These are phyloP conservation scores for Suaeda aralocaspica DNA, from an alignment of 148 eudicot genomes.

Conservation along the genomic window DNA sequence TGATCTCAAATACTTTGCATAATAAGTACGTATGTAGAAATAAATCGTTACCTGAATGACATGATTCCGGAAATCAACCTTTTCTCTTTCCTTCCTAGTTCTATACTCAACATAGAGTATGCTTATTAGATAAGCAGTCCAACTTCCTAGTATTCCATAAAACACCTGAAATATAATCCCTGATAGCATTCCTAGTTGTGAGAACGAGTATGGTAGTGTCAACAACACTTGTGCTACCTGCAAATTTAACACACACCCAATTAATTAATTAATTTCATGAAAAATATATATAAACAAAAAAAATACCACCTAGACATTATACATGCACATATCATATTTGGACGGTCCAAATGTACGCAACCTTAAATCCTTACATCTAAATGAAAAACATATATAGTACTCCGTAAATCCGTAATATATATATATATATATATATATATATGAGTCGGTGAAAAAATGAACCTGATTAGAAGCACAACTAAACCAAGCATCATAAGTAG, in stretches of 20 bases:
- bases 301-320: neutral
- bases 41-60: slow-evolving; percentile 88
- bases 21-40: no score
- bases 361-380: neutral
- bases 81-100: slow-evolving; percentile 89
- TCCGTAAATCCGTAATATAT: no score
- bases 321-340: no score
- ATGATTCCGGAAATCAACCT: slow-evolving; percentile 89
- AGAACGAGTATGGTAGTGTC: slow-evolving; percentile 93
- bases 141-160: slow-evolving; percentile 83
- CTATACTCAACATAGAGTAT: slow-evolving; percentile 86
- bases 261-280: no score
- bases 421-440: no score
- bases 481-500: slow-evolving; percentile 95
- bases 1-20: no score
- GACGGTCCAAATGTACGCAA: neutral
- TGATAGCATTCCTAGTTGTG: slow-evolving; percentile 85
- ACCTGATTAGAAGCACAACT: slow-evolving; percentile 98
- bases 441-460: neutral
- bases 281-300: no score
- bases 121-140: slow-evolving; percentile 95
- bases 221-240: slow-evolving; percentile 95
- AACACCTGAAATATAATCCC: slow-evolving; percentile 79
- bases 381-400: no score
- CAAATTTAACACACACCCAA: neutral